A percentile compares a stretch with the other conserved stretches of the same genome.
Evolutionary conservation across 371 early-diverging fungal genomes (phyloP).

Genomic region (Sporodiniella umbellata): DNA sequence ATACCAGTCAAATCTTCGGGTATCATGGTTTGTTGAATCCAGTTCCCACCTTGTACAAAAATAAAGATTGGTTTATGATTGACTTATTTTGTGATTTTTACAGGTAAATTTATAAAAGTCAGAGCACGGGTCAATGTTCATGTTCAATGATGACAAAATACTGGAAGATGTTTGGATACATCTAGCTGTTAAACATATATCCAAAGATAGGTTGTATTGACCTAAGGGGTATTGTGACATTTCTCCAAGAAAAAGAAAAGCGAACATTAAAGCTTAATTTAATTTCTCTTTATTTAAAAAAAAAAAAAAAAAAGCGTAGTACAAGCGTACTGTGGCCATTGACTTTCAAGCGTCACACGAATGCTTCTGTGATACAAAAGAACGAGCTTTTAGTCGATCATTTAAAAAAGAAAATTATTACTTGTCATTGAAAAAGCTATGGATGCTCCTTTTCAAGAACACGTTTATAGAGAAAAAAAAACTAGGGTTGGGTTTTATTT

Average conservation of each 20-base stretch:
- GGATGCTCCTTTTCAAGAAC: too few species aligned
- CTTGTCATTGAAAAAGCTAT: too few species aligned
- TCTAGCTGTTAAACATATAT: conserved; percentile 33
- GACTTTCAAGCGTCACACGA: too few species aligned
- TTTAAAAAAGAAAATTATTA: too few species aligned
- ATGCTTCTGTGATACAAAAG: too few species aligned
- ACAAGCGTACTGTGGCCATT: too few species aligned
- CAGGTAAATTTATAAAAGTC: conserved; percentile 54
- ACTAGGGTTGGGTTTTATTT: too few species aligned
- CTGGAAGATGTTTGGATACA: conserved; percentile 44
- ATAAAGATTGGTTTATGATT: not conserved
- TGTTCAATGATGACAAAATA: conserved; percentile 21
- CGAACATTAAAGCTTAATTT: not conserved
- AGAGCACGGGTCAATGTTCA: conserved; percentile 39
- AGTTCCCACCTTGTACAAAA: conserved; percentile 42
- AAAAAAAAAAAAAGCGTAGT: too few species aligned
- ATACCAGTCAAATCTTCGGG: conserved; percentile 47
- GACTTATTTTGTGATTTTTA: conserved; percentile 16
- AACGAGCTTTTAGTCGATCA: too few species aligned
- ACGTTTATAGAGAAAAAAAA: too few species aligned
- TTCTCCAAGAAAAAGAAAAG: conserved; percentile 4
- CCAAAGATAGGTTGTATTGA: not conserved
- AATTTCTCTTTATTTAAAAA: too few species aligned
- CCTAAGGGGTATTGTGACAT: conserved; percentile 5
- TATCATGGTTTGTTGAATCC: conserved; percentile 35